Evolutionary conservation across 2,329 filamentous ascomycete genomes (phyloP).

Genomic region (Paecilomyces variotii): DNA sequence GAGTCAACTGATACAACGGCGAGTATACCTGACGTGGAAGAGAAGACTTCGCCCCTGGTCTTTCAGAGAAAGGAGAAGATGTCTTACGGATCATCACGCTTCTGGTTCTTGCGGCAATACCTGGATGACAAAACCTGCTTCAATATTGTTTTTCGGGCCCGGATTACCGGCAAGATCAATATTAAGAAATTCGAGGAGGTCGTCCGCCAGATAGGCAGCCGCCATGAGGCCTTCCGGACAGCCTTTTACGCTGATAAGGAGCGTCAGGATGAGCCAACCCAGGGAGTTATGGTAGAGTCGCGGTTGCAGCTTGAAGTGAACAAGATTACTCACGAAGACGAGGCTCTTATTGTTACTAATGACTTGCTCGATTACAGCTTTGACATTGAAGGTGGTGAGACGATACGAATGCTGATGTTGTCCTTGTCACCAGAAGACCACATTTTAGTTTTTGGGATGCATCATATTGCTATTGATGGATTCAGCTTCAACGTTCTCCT

Average conservation of each 20-base stretch:
- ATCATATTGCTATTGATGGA: conserved; percentile 45
- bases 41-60: neutral
- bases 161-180: conserved; percentile 20
- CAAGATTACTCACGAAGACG: conserved; percentile 13
- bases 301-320: conserved; percentile 17
- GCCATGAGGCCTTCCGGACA: conserved; percentile 22
- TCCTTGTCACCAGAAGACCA: conserved; percentile 15
- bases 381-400: conserved; percentile 29
- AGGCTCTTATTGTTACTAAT: conserved; percentile 11
- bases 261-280: conserved; percentile 12
- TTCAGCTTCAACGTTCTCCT: conserved; percentile 35
- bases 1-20: neutral
- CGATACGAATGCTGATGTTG: conserved; percentile 18
- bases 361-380: conserved; percentile 11
- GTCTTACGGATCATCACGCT: conserved; percentile 28
- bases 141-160: conserved; percentile 24
- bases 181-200: conserved; percentile 20
- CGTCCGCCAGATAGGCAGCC: conserved; percentile 13
- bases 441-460: conserved; percentile 35
- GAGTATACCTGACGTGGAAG: neutral
- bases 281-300: conserved; percentile 17
- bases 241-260: conserved; percentile 11
- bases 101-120: conserved; percentile 23
- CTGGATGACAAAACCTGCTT: conserved; percentile 19
- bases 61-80: conserved; percentile 10